These are phyloP conservation scores for Eimeria maxima DNA, from an alignment of 169 alveolate genomes.

Conservation along the genomic window DNA sequence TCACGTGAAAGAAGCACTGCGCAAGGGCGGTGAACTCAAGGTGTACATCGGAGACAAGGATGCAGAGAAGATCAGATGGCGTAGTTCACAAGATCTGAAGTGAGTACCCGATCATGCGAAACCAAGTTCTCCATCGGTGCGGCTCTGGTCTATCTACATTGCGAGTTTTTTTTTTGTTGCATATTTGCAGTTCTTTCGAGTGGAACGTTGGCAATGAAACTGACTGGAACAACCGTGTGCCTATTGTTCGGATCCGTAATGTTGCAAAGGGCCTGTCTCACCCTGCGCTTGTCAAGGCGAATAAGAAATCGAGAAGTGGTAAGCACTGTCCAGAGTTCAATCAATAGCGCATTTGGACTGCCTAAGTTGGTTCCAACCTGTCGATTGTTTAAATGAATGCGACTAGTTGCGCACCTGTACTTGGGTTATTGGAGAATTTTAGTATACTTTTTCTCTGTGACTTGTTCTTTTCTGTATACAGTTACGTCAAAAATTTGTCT, in stretches of 20 bases:
- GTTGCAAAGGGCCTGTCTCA: slow-evolving; percentile 94
- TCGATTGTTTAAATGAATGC: background rate
- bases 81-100: slow-evolving; percentile 85
- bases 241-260: slow-evolving; percentile 93
- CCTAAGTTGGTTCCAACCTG: background rate
- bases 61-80: slow-evolving; percentile 82
- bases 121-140: background rate
- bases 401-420: background rate
- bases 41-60: slow-evolving; percentile 83
- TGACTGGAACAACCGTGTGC: slow-evolving; percentile 90
- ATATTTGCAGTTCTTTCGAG: slow-evolving; percentile 88
- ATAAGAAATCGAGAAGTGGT: slow-evolving; percentile 92
- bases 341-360: background rate
- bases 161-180: background rate
- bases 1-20: slow-evolving; percentile 90
- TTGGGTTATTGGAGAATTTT: background rate
- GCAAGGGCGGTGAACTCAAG: slow-evolving; percentile 90
- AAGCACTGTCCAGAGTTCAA: background rate
- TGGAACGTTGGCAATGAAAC: slow-evolving; percentile 93
- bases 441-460: background rate
- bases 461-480: slow-evolving; percentile 5
- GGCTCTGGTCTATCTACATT: background rate
- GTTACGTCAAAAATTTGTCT: slow-evolving; percentile 91
- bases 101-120: background rate
- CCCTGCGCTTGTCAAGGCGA: slow-evolving; percentile 91